Evolutionary conservation across 306 rosid species (phyloP).

Genomic region (Gleditsia sinensis): DNA sequence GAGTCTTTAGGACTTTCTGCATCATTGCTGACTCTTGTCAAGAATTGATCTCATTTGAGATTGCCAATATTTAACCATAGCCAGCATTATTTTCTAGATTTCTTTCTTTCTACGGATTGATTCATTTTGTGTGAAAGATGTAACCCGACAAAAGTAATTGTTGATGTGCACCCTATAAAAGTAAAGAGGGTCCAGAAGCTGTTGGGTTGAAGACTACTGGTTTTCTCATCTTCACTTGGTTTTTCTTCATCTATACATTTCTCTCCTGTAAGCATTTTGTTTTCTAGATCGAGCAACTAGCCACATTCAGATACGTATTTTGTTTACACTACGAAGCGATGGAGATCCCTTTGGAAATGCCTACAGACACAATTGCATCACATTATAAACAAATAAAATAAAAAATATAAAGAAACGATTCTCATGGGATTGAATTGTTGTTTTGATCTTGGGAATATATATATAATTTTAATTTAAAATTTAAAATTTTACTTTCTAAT

Average conservation of each 20-base stretch:
- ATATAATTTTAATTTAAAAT: too few species aligned
- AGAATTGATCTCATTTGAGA: constrained; percentile 14
- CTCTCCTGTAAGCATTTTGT: constrained; percentile 38
- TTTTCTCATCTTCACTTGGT: neutral
- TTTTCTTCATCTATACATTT: constrained; percentile 28
- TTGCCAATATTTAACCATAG: constrained; percentile 35
- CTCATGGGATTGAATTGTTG: too few species aligned
- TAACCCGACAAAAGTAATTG: constrained; percentile 45
- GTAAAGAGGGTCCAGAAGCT: constrained; percentile 45
- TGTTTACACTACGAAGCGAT: constrained; percentile 31
- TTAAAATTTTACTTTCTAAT: too few species aligned
- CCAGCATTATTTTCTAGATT: constrained; percentile 26
- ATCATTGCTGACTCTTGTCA: too few species aligned
- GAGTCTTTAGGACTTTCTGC: too few species aligned
- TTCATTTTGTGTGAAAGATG: neutral
- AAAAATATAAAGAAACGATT: too few species aligned
- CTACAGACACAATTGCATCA: constrained; percentile 12
- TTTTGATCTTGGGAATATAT: too few species aligned
- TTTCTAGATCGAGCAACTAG: constrained; percentile 32
- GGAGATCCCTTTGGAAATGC: constrained; percentile 48
- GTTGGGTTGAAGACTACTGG: constrained; percentile 43
- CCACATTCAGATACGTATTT: constrained; percentile 39
- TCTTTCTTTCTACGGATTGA: constrained; percentile 6
- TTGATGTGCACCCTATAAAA: constrained; percentile 51
- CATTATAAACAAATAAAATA: too few species aligned